Conservation (phyloP, 495 filamentous ascomycete genomes). For the Talaromyces stipitatus region DNA sequence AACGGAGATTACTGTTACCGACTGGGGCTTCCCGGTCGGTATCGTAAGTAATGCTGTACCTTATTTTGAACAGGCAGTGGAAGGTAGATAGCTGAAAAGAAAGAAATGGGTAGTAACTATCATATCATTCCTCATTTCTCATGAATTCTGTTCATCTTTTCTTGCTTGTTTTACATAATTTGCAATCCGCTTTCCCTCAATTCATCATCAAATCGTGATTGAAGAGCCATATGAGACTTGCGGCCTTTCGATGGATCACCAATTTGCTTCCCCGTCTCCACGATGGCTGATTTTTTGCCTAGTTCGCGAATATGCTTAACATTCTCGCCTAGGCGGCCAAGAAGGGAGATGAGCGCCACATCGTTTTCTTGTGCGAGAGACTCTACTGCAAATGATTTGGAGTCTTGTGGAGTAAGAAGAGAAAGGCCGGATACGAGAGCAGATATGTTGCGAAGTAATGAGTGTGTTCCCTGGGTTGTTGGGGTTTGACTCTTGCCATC, state of each 20-base stretch:
- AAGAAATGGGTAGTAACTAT: too few species aligned
- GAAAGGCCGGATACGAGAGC: conserved; percentile 47
- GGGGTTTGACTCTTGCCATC: conserved; percentile 28
- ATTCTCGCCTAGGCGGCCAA: conserved; percentile 60
- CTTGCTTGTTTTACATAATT: neutral
- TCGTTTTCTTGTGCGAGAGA: conserved; percentile 68
- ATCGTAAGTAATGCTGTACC: too few species aligned
- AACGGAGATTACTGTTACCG: too few species aligned
- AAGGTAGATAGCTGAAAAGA: too few species aligned
- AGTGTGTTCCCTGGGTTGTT: conserved; percentile 25
- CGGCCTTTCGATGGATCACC: conserved; percentile 5
- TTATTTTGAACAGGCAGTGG: too few species aligned
- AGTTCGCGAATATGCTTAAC: conserved; percentile 58
- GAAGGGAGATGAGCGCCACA: conserved; percentile 63
- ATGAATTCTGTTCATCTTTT: neutral
- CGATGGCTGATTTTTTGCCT: conserved; percentile 61
- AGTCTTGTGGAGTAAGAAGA: conserved; percentile 39
- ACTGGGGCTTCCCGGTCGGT: too few species aligned
- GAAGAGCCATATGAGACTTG: conserved; percentile 18
- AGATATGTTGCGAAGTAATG: conserved; percentile 51
- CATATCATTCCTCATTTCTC: neutral
- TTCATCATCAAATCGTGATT: conserved; percentile 23
- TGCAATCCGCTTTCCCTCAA: conserved; percentile 4
- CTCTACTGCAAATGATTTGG: conserved; percentile 54
- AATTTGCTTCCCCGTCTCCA: conserved; percentile 43